Evolutionary conservation across 1,284 basidiomycete species (phyloP).

Genomic region (Mycena sp.): DNA sequence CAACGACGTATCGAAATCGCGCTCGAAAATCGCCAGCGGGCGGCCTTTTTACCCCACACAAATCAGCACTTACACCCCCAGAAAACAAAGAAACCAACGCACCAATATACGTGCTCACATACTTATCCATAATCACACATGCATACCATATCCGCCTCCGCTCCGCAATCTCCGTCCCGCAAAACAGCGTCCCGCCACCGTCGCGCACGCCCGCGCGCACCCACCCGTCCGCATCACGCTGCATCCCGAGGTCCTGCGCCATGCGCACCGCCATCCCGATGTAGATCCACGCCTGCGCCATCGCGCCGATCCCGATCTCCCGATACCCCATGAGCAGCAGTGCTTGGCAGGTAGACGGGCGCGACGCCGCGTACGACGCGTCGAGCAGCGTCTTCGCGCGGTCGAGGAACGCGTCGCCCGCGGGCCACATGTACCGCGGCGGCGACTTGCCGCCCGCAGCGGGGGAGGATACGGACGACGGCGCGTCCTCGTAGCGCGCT

Average conservation of each 20-base stretch:
- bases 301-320: slow-evolving; percentile 87
- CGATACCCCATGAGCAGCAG: slow-evolving; percentile 83
- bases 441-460: slow-evolving; percentile 62
- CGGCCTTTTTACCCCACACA: slow-evolving; percentile 58
- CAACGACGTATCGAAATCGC: slow-evolving; percentile 82
- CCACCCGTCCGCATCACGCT: slow-evolving; percentile 83
- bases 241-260: slow-evolving; percentile 90
- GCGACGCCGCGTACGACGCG: slow-evolving; percentile 67
- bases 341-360: slow-evolving; percentile 79
- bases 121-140: slow-evolving; percentile 84
- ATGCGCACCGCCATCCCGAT: slow-evolving; percentile 83
- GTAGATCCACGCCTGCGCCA: slow-evolving; percentile 88
- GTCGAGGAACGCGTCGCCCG: slow-evolving; percentile 79
- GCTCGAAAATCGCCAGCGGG: slow-evolving; percentile 81
- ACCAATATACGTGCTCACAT: slow-evolving; percentile 84
- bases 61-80: slow-evolving; percentile 42
- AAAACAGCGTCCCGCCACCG: slow-evolving; percentile 61
- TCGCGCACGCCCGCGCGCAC: slow-evolving; percentile 55
- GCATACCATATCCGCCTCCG: slow-evolving; percentile 84
- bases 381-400: slow-evolving; percentile 78
- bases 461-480: slow-evolving; percentile 48
- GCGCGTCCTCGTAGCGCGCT: slow-evolving; percentile 66
- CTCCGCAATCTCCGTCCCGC: slow-evolving; percentile 73
- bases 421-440: slow-evolving; percentile 76
- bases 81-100: slow-evolving; percentile 42